Conservation (phyloP, 768 basidiomycete genomes). For the Cyathus striatus region DNA sequence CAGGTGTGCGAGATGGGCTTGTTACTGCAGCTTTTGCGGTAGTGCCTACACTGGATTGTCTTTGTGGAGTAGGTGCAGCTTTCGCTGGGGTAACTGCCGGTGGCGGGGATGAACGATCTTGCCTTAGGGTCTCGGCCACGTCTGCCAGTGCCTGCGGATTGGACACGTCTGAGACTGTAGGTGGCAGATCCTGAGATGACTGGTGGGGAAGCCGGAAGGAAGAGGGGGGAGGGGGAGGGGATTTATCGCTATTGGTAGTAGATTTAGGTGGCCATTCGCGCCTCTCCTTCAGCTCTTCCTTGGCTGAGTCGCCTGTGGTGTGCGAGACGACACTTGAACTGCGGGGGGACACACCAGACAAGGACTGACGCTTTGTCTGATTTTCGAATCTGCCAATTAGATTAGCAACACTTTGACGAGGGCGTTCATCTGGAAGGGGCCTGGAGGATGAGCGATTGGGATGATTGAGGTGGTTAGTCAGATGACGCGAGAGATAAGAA, state of each 20-base stretch:
- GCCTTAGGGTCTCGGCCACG: not conserved
- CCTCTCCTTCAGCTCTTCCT: constrained; percentile 65
- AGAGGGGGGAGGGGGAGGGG: constrained; percentile 29
- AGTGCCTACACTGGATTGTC: not conserved
- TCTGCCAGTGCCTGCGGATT: too few species aligned
- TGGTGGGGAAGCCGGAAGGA: constrained; percentile 10
- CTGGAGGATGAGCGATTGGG: constrained; percentile 28
- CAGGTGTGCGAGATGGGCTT: constrained; percentile 12
- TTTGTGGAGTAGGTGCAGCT: not conserved
- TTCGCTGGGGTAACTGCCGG: not conserved
- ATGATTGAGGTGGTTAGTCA: constrained; percentile 11
- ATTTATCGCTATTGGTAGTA: constrained; percentile 24
- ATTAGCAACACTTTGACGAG: constrained; percentile 82
- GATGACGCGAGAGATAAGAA: constrained; percentile 11
- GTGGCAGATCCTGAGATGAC: not conserved
- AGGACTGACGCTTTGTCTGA: constrained; percentile 62
- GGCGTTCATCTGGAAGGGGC: constrained; percentile 86
- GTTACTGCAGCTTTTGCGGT: constrained; percentile 10
- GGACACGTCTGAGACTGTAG: not conserved
- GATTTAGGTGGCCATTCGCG: constrained; percentile 74
- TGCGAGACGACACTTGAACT: constrained; percentile 68
- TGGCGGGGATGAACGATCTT: not conserved
- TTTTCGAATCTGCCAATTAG: constrained; percentile 88
- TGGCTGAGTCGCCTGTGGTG: constrained; percentile 54
- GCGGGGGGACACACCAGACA: constrained; percentile 38